A percentile compares a stretch with the other conserved stretches of the same genome.
These are phyloP conservation scores for Kernera saxatilis DNA, from an alignment of 345 rosid species.

Conservation along the genomic window DNA sequence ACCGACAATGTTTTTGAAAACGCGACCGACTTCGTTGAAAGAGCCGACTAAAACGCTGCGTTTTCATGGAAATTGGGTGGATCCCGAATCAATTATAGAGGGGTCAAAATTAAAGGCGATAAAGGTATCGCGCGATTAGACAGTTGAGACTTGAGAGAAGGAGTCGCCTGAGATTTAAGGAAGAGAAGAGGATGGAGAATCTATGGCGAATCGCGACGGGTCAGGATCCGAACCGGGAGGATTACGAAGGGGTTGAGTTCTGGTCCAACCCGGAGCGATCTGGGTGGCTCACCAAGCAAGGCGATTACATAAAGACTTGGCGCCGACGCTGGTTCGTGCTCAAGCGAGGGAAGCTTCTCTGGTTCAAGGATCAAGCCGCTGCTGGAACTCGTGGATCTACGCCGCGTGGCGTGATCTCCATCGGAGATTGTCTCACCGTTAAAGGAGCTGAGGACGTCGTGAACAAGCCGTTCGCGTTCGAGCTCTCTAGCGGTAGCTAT, in stretches of 20 bases:
- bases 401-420: slow-evolving; percentile 75
- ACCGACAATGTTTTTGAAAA: too few relatives aligned
- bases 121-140: neutral
- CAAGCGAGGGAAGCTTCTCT: slow-evolving; percentile 73
- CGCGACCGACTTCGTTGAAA: slow-evolving; percentile 14
- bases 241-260: slow-evolving; percentile 59
- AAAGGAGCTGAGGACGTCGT: slow-evolving; percentile 84
- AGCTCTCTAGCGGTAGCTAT: slow-evolving; percentile 50
- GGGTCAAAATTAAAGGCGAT: neutral
- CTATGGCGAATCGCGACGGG: slow-evolving; percentile 65
- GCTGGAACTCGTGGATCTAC: slow-evolving; percentile 40
- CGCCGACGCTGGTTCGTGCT: slow-evolving; percentile 84
- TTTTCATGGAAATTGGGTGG: neutral
- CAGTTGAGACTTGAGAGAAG: neutral
- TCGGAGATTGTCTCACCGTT: slow-evolving; percentile 63
- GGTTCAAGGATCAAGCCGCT: slow-evolving; percentile 68
- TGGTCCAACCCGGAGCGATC: slow-evolving; percentile 71
- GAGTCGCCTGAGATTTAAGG: slow-evolving; percentile 20
- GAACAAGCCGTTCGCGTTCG: slow-evolving; percentile 69
- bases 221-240: slow-evolving; percentile 64
- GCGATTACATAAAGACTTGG: slow-evolving; percentile 86
- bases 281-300: slow-evolving; percentile 77
- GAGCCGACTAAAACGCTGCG: slow-evolving; percentile 4
- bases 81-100: neutral
- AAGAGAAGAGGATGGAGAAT: slow-evolving; percentile 41